These are phyloP conservation scores for Erodium moschatum DNA, from an alignment of 441 rosid genomes.

Conservation along the genomic window DNA sequence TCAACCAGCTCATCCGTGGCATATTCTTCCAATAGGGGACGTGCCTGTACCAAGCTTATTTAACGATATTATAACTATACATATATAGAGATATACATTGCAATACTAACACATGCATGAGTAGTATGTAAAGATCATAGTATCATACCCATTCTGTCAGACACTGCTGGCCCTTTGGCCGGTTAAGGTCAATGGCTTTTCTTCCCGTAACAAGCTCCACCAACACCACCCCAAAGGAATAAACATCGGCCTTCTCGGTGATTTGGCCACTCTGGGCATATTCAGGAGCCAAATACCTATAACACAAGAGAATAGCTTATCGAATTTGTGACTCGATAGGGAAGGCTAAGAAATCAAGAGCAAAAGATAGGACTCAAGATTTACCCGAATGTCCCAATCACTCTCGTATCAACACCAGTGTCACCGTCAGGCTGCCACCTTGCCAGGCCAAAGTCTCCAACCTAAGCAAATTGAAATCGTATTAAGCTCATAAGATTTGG, in stretches of 20 bases:
- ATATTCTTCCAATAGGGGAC: slow-evolving; percentile 72
- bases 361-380: slow-evolving; percentile 10
- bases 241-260: slow-evolving; percentile 93
- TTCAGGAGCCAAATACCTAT: slow-evolving; percentile 96
- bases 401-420: slow-evolving; percentile 45
- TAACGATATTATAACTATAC: no score
- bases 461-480: slow-evolving; percentile 36
- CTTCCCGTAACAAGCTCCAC: slow-evolving; percentile 91
- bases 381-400: slow-evolving; percentile 96
- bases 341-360: neutral
- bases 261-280: slow-evolving; percentile 94
- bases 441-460: slow-evolving; percentile 78
- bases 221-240: slow-evolving; percentile 89
- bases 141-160: slow-evolving; percentile 65
- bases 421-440: slow-evolving; percentile 47
- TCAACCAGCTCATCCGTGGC: slow-evolving; percentile 69
- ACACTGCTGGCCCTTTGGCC: slow-evolving; percentile 88
- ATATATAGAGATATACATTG: no score
- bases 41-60: slow-evolving; percentile 47
- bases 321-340: slow-evolving; percentile 2
- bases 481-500: neutral
- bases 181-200: slow-evolving; percentile 83
- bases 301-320: slow-evolving; percentile 10
- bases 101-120: neutral
- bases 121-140: slow-evolving; percentile 22